Conservation (phyloP, 2,329 filamentous ascomycete genomes). For the Tolypocladium paradoxum region DNA sequence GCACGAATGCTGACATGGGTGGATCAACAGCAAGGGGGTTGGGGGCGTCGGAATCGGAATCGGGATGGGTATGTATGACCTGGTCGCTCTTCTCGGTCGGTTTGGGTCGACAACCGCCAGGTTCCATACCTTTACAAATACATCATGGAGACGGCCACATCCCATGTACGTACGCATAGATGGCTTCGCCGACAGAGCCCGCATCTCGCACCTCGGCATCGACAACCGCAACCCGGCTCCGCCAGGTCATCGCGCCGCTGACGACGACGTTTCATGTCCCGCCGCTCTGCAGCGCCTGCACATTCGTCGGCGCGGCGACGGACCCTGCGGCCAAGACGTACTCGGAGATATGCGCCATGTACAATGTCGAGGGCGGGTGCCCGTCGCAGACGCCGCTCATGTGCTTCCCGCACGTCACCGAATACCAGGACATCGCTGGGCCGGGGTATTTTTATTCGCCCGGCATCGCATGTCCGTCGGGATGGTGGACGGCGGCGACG, state of each 20-base stretch:
- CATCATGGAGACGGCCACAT: neutral
- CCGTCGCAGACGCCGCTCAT: neutral
- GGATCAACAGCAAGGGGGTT: neutral
- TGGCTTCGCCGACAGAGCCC: neutral
- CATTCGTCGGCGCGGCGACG: conserved; percentile 1
- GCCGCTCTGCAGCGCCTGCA: neutral
- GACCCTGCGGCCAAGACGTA: neutral
- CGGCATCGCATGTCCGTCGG: neutral
- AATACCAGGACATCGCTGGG: neutral
- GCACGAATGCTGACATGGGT: neutral
- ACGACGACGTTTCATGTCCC: neutral
- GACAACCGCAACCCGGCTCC: neutral
- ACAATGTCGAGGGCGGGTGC: neutral
- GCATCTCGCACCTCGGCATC: neutral
- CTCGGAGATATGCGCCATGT: conserved; percentile 1
- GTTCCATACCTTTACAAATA: neutral
- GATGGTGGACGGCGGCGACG: neutral
- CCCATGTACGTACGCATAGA: neutral
- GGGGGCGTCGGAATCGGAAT: neutral
- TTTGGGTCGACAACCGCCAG: neutral
- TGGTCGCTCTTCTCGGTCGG: neutral
- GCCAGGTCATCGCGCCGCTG: neutral
- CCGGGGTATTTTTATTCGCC: conserved; percentile 1
- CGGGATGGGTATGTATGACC: neutral
- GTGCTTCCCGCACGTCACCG: conserved; percentile 1